Conservation (phyloP, 2,329 filamentous ascomycete genomes). For the Paecilomyces niveus region DNA sequence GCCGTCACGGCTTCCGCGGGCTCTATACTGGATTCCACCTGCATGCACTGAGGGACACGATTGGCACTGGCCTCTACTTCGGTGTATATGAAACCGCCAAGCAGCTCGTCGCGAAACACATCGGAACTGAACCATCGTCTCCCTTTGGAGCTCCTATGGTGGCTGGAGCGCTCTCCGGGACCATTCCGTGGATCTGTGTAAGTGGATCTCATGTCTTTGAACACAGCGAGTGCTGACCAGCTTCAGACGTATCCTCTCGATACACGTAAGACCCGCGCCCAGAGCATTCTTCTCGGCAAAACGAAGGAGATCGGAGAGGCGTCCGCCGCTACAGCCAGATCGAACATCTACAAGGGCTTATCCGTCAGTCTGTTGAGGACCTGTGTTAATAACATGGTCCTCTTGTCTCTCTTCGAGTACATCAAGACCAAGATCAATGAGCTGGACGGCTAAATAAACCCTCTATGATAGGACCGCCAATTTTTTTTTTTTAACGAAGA, state of each 20-base stretch:
- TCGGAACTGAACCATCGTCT: slow-evolving; percentile 33
- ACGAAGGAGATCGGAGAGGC: slow-evolving; percentile 35
- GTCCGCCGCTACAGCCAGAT: slow-evolving; percentile 31
- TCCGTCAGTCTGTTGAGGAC: slow-evolving; percentile 41
- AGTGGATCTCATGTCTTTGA: slow-evolving; percentile 9
- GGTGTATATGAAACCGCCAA: slow-evolving; percentile 42
- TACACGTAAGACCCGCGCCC: slow-evolving; percentile 42
- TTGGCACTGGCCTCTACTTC: slow-evolving; percentile 42
- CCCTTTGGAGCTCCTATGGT: slow-evolving; percentile 38
- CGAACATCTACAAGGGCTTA: slow-evolving; percentile 42
- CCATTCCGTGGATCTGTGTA: slow-evolving; percentile 42
- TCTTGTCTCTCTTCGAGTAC: slow-evolving; percentile 41
- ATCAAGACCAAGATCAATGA: slow-evolving; percentile 38
- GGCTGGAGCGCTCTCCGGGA: slow-evolving; percentile 40
- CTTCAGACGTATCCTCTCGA: slow-evolving; percentile 42
- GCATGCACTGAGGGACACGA: slow-evolving; percentile 38
- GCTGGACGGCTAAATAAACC: slow-evolving; percentile 20
- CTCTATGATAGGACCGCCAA: neutral
- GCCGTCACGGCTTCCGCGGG: slow-evolving; percentile 35
- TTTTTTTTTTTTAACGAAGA: neutral
- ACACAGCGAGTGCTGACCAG: neutral
- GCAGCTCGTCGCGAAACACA: slow-evolving; percentile 37
- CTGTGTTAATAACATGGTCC: slow-evolving; percentile 42
- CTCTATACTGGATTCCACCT: slow-evolving; percentile 41
- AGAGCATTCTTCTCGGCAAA: slow-evolving; percentile 39